Percentiles rank a stretch among this genome's conserved stretches.
phyloP scores from a whole-genome alignment of 2,329 filamentous ascomycete species.

The Verticillium longisporum region DNA sequence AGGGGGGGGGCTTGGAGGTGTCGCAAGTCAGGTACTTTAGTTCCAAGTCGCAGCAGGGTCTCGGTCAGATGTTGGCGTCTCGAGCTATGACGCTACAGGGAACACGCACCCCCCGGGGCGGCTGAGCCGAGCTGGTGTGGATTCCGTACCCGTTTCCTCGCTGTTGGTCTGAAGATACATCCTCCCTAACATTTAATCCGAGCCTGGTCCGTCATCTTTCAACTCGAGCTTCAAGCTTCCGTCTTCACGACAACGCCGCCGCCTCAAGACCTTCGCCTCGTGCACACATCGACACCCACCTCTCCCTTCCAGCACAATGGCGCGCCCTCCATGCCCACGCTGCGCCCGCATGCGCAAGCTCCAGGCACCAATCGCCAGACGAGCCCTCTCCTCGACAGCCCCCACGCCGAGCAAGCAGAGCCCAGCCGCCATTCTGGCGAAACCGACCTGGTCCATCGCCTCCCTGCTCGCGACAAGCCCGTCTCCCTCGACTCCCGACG shows the following conservation, averaged over 20 bases:
- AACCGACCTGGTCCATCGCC: slow-evolving; percentile 77
- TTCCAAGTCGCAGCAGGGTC: background rate
- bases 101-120: background rate
- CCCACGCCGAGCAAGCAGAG: background rate
- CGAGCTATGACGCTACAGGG: slow-evolving; percentile 3
- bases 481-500: slow-evolving; percentile 22
- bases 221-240: background rate
- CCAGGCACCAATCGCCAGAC: background rate
- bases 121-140: background rate
- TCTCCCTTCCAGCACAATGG: background rate
- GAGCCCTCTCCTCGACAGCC: background rate
- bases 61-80: background rate
- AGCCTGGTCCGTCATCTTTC: background rate
- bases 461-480: slow-evolving; percentile 51
- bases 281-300: background rate
- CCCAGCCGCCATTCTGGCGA: slow-evolving; percentile 38
- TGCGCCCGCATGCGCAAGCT: slow-evolving; percentile 2
- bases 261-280: background rate
- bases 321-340: slow-evolving; percentile 3
- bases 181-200: background rate
- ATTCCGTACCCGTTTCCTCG: background rate
- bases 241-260: background rate
- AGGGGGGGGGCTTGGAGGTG: background rate
- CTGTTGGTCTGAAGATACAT: background rate
- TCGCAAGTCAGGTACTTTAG: background rate